Evolutionary conservation across 2,329 filamentous ascomycete genomes (phyloP), one percentile per base, ranked within the genome.

Genomic region (Aspergillus sp.): DNA sequence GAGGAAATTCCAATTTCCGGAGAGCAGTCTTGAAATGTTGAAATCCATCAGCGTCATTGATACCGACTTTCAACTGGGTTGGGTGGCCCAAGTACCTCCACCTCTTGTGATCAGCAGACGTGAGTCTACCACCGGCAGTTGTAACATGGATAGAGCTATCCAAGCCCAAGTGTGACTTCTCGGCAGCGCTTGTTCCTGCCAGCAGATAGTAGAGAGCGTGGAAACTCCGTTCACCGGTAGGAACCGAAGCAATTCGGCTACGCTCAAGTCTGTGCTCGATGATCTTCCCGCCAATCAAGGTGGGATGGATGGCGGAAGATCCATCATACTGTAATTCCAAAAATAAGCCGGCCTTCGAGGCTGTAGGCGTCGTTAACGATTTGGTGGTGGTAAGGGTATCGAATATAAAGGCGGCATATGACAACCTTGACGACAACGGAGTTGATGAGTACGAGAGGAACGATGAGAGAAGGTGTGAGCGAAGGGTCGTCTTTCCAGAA

Each of bases 291-390:
- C 95, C 95, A 63, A 99, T 90, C 27, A 99, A 82, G 3, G 92
- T 87, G 1, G 95, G 95, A 68, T 90, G 92, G 25, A 90, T 88
- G 0, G 88, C 89, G 0, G 92, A 88, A 0, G 91, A 87, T 1
- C 91, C 96, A 73, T 99, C 93, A 73, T 99, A 99, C 75, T 99
- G 95, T 43, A 99, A 82, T 75, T 99, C 95, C 73, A 95, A 95
- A 72, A 96, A 96, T 15, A 99, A 83, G 62, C 95, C 95, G 11
- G 95, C 90, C 75, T 98, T 98, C 51, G 93, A 98, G 27, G 95
- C 95, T 2, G 91, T 96, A 1, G 93, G 93, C 0, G 93, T 98
- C 1, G 93, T 98, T 35, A 93, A 88, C 2, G 93, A 96, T 79
- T 99, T 99, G 25, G 95, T 99, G 1, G 95, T 98, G 5, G 95